Evolutionary conservation across 2,329 filamentous ascomycete genomes (phyloP), one percentile per base, ranked within the genome.

Genomic region (Aureobasidium lini): DNA sequence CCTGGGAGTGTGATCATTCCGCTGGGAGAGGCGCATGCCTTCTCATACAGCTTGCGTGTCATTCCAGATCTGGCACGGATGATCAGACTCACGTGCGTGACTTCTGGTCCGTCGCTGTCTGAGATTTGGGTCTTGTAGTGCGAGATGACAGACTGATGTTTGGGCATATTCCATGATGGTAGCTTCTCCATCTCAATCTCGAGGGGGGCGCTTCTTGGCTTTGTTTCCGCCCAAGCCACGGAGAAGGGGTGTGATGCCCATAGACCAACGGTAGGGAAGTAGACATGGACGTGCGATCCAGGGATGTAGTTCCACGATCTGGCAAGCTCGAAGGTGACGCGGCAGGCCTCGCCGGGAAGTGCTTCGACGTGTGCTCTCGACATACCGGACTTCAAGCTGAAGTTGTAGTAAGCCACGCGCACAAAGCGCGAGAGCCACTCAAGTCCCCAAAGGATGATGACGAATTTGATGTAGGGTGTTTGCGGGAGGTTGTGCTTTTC

Each of bases 31-130:
- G 79, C 78, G 48, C 82, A 76, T 4, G 87, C 88, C 66, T 83
- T 84, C 67, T 87, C 80, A 77, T 85, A 89, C 42, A 93, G 78
- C 13, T 79, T 79, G 63, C 83, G 78, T 2, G 89, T 92, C 74
- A 90, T 85, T 48, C 89, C 89, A 1, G 87, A 89, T 52, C 88
- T 81, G 40, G 84, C 86, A 64, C 88, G 83, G 69, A 90, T 84
- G 68, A 93, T 76, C 67, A 91, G 86, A 13, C 85, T 87, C 70
- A 92, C 82, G 64, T 73, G 70, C 32, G 72, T 75, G 16, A 73
- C 73, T n/a, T 65, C 66, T 3, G 59, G 36, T 34, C 48, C 54
- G 18, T 65, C 62, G 15, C 54, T 57, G 42, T 64, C 60, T 15
- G 43, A 34, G 32, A 42, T 32, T 36, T 60, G 59, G 47, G 57